Evolutionary conservation across 306 rosid species (phyloP).

Genomic region (Cyamopsis tetragonoloba): DNA sequence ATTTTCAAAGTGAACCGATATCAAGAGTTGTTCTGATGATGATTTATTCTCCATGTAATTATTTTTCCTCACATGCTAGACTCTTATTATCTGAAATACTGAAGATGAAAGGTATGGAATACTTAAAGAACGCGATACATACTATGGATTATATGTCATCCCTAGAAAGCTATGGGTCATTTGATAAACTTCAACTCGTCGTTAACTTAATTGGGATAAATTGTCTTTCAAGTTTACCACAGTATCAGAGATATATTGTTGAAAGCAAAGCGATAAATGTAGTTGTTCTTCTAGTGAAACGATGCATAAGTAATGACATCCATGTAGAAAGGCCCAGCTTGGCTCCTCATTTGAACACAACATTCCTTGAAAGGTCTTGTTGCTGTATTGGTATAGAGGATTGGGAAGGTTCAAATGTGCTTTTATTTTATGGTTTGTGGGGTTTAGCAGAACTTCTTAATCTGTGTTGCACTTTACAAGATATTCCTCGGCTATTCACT

Average conservation of each 20-base stretch:
- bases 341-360: slow-evolving; percentile 48
- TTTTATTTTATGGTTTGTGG: slow-evolving; percentile 64
- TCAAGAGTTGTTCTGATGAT: slow-evolving; percentile 77
- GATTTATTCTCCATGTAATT: slow-evolving; percentile 76
- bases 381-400: slow-evolving; percentile 52
- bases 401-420: slow-evolving; percentile 73
- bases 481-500: slow-evolving; percentile 25
- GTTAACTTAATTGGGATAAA: slow-evolving; percentile 51
- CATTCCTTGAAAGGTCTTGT: slow-evolving; percentile 49
- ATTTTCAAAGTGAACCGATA: slow-evolving; percentile 56
- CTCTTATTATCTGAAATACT: slow-evolving; percentile 45
- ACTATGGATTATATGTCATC: slow-evolving; percentile 49
- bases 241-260: slow-evolving; percentile 36
- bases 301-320: slow-evolving; percentile 50
- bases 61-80: slow-evolving; percentile 58
- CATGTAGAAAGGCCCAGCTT: slow-evolving; percentile 42
- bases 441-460: slow-evolving; percentile 63
- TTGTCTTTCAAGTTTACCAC: slow-evolving; percentile 53
- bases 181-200: slow-evolving; percentile 46
- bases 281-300: slow-evolving; percentile 40
- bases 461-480: slow-evolving; percentile 31
- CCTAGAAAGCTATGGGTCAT: slow-evolving; percentile 38
- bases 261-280: slow-evolving; percentile 43
- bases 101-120: slow-evolving; percentile 34
- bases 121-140: slow-evolving; percentile 36